Evolutionary conservation across 176 grass and related monocot genomes (phyloP).

Genomic region (Ensete glaucum): DNA sequence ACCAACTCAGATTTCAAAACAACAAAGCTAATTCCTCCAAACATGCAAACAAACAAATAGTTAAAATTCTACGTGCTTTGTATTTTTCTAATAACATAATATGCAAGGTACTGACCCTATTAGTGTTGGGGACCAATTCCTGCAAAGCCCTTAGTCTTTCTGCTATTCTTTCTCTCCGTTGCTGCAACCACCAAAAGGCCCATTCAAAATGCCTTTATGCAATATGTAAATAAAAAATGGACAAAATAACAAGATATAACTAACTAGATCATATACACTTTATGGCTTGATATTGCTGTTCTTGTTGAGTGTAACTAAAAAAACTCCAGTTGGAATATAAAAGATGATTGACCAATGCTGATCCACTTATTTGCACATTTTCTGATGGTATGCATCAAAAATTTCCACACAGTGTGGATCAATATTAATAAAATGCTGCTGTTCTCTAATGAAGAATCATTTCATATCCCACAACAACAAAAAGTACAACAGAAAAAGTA

Average conservation of each 20-base stretch:
- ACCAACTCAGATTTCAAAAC: too few species aligned
- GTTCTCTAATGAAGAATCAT: not conserved
- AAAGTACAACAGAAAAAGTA: not conserved
- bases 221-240: not conserved
- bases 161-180: constrained; percentile 96
- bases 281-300: too few species aligned
- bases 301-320: too few species aligned
- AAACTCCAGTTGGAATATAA: not conserved
- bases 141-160: constrained; percentile 91
- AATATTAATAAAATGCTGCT: not conserved
- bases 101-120: constrained; percentile 50
- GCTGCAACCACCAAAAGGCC: constrained; percentile 33
- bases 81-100: not conserved
- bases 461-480: not conserved
- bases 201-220: constrained; percentile 7
- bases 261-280: not conserved
- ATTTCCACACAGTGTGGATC: not conserved
- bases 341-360: not conserved
- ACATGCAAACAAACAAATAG: too few species aligned
- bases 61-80: not conserved
- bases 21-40: too few species aligned
- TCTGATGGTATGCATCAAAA: not conserved
- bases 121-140: constrained; percentile 99
- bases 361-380: not conserved
- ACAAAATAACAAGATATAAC: not conserved